Evolutionary conservation across 148 eudicot genomes (phyloP), one percentile per base, ranked within the genome.

Genomic region (Suaeda aralocaspica): DNA sequence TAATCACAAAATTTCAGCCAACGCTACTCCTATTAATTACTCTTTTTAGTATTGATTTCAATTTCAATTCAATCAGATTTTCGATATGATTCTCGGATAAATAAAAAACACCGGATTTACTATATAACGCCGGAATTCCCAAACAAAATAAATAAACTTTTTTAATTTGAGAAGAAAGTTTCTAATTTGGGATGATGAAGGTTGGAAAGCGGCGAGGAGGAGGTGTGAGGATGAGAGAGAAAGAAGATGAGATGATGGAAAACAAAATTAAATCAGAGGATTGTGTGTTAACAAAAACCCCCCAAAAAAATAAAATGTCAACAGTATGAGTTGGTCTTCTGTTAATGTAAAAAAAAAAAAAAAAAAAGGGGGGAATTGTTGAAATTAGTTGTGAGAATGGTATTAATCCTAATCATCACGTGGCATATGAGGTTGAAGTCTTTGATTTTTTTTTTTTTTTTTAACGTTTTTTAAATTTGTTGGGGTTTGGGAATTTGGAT

Each of bases 1-100:
- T 49, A 22, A 3, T 18, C 1, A 31, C 57, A 77, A 53, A n/a
- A 66, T 71, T 71, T 53, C 79, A 76, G 70, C 66, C 49, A 41
- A 64, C 49, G 19, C 28, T 75, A 42, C 64, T 75, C 39, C 53
- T 59, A 19, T 13, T 39, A n/a, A n/a, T n/a, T n/a, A n/a, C n/a
- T n/a, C n/a, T n/a, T n/a, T n/a, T n/a, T n/a, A n/a, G n/a, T n/a
- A n/a, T n/a, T n/a, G n/a, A n/a, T n/a, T n/a, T n/a, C n/a, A n/a
- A n/a, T n/a, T n/a, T n/a, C n/a, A n/a, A n/a, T n/a, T n/a, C n/a
- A n/a, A n/a, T n/a, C n/a, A n/a, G n/a, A n/a, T n/a, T n/a, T n/a
- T n/a, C n/a, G n/a, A n/a, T n/a, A n/a, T n/a, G n/a, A n/a, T n/a
- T n/a, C n/a, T n/a, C n/a, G n/a, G n/a, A n/a, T n/a, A n/a, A n/a